These are phyloP conservation scores for Gossypioides kirkii DNA, from an alignment of 345 rosid species.

Conservation along the genomic window DNA sequence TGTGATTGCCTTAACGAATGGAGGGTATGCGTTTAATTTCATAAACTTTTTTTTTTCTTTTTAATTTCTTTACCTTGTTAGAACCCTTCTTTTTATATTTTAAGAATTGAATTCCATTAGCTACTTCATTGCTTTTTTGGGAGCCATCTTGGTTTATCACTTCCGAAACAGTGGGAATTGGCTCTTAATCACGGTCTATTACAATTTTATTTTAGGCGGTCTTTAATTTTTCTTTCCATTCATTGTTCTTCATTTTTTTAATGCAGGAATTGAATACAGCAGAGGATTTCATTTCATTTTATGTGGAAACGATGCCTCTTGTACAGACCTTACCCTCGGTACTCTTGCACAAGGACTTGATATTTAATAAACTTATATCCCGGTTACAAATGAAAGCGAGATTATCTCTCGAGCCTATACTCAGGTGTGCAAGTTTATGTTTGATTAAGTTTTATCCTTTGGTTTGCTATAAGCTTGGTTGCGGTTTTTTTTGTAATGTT, in stretches of 20 bases:
- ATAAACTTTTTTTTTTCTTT: not conserved
- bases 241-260: not conserved
- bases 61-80: not conserved
- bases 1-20: conserved; percentile 79
- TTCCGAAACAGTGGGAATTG: not conserved
- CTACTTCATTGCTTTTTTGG: not conserved
- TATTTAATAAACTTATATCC: conserved; percentile 56
- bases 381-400: conserved; percentile 80
- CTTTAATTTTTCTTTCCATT: conserved; percentile 8
- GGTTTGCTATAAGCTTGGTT: not conserved
- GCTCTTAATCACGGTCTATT: not conserved
- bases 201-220: not conserved
- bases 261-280: conserved; percentile 87
- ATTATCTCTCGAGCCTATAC: conserved; percentile 82
- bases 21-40: conserved; percentile 52
- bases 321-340: conserved; percentile 67
- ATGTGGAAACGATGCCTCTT: conserved; percentile 63
- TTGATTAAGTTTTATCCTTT: not conserved
- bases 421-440: conserved; percentile 43
- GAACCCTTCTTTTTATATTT: not conserved
- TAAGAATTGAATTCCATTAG: not conserved
- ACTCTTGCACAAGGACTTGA: conserved; percentile 57
- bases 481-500: not conserved
- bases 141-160: not conserved
- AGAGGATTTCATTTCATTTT: conserved; percentile 77